Evolutionary conservation across 768 basidiomycete genomes (phyloP), one percentile per base, ranked within the genome.

Genomic region (Hygrocybe coccinea): DNA sequence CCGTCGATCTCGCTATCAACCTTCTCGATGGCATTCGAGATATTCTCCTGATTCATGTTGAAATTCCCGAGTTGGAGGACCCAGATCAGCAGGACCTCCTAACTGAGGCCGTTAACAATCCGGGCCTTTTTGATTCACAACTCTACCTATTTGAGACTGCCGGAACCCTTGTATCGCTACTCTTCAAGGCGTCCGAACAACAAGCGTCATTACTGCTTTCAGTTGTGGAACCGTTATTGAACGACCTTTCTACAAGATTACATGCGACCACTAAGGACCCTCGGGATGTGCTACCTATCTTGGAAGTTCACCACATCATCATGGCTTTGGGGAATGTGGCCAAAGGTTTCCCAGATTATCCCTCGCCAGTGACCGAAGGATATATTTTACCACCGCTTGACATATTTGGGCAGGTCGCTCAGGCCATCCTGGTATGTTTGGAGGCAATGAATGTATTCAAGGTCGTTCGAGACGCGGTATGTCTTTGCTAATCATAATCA

Each of bases 341-440:
- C 35, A 97, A 97, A 72, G 97, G 97, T 11, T 98, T 97, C 72
- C 97, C 97, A 0, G 92, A 93, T 66, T 87, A 88, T 64, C 89
- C 91, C 41, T 82, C 80, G 14, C 79, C 83, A 1, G 72, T 85
- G 1, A 82, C 84, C 0, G 78, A 81, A 61, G 83, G 82, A 33
- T 87, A 86, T 62, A 77, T 83, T 8, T 73, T 84, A 17, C 89
- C 92, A 0, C 83, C 85, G 1, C 69, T 91, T 52, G 82, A 86
- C 50, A 83, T 91, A 12, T 97, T 98, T 71, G 79, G 82, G 56
- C 84, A 90, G 67, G 83, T 91, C 63, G 89, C 91, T 0, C 89
- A 95, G 66, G 87, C 86, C 1, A 87, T 97, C 56, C 71, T 98
- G 45, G 85, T 91, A 39, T 91, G 87, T 43, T 73, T 98, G 15